Percentiles rank a stretch among this genome's conserved stretches.
Evolutionary conservation across 352 stramenopile species (phyloP).

Genomic region (Globisporangium parvum): DNA sequence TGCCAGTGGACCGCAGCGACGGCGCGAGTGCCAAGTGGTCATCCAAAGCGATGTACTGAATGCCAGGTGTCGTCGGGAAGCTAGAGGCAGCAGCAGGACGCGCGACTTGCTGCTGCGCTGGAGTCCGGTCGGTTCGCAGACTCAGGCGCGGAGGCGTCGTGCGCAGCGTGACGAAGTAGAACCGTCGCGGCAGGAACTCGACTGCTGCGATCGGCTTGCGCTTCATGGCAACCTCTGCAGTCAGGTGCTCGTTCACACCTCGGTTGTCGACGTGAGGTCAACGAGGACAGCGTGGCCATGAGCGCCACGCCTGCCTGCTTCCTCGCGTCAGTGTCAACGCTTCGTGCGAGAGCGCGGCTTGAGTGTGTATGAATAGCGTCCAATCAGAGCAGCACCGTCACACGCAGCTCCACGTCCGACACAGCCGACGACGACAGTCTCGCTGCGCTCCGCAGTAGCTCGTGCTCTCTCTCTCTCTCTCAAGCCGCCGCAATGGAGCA

Average conservation of each 20-base stretch:
- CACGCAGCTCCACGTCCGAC: no score
- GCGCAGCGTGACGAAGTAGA: slow-evolving; percentile 47
- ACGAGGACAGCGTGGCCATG: slow-evolving; percentile 1
- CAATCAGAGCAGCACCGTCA: no score
- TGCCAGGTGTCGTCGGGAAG: slow-evolving; percentile 30
- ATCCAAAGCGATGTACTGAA: slow-evolving; percentile 40
- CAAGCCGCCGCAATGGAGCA: no score
- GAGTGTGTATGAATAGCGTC: no score
- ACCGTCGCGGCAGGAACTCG: slow-evolving; percentile 45
- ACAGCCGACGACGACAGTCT: no score
- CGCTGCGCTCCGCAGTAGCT: no score
- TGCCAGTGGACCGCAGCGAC: neutral
- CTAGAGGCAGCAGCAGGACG: neutral
- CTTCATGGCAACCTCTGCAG: slow-evolving; percentile 46
- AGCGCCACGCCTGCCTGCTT: neutral
- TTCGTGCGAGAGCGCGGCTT: no score
- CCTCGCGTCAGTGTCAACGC: no score
- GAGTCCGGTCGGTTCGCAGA: neutral
- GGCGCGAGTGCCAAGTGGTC: slow-evolving; percentile 18
- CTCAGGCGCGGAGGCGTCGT: slow-evolving; percentile 22
- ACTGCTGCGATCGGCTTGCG: slow-evolving; percentile 35
- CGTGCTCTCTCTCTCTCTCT: no score
- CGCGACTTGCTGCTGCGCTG: neutral
- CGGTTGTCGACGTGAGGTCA: neutral
- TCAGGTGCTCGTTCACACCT: neutral